Evolutionary conservation across 495 filamentous ascomycete species (phyloP).

Genomic region (Bryoglossum gracile): DNA sequence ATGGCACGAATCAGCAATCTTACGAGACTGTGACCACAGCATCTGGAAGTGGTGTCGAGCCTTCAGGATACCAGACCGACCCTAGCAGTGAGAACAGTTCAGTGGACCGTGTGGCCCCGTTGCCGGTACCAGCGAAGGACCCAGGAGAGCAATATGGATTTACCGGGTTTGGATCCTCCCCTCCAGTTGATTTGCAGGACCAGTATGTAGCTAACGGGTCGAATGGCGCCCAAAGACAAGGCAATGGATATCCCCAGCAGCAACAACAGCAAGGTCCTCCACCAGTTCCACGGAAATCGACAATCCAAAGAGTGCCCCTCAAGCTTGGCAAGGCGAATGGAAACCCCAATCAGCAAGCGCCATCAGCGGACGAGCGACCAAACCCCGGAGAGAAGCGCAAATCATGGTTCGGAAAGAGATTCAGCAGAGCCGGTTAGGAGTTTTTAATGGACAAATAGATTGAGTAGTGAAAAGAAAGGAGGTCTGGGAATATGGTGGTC

Average conservation of each 20-base stretch:
- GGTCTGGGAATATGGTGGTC: neutral
- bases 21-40: slow-evolving; percentile 73
- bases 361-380: slow-evolving; percentile 1
- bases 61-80: slow-evolving; percentile 74
- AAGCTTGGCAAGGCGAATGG: slow-evolving; percentile 23
- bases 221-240: slow-evolving; percentile 19
- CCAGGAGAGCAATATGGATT: slow-evolving; percentile 47
- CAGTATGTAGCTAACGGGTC: slow-evolving; percentile 19
- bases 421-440: slow-evolving; percentile 53
- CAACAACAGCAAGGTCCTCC: slow-evolving; percentile 24
- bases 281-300: slow-evolving; percentile 35
- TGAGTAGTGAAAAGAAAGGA: neutral
- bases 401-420: slow-evolving; percentile 79
- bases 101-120: slow-evolving; percentile 61
- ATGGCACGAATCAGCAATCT: slow-evolving; percentile 56
- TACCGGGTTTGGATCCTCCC: slow-evolving; percentile 32
- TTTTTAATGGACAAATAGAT: neutral
- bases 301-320: slow-evolving; percentile 25
- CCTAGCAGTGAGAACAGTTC: slow-evolving; percentile 90
- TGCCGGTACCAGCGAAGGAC: slow-evolving; percentile 48
- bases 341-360: slow-evolving; percentile 4
- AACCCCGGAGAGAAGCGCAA: slow-evolving; percentile 59
- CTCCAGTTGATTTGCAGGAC: slow-evolving; percentile 32
- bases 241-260: slow-evolving; percentile 14
- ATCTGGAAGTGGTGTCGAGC: slow-evolving; percentile 63